Evolutionary conservation across 2,329 filamentous ascomycete species (phyloP).

Genomic region (Diaporthe destruens): DNA sequence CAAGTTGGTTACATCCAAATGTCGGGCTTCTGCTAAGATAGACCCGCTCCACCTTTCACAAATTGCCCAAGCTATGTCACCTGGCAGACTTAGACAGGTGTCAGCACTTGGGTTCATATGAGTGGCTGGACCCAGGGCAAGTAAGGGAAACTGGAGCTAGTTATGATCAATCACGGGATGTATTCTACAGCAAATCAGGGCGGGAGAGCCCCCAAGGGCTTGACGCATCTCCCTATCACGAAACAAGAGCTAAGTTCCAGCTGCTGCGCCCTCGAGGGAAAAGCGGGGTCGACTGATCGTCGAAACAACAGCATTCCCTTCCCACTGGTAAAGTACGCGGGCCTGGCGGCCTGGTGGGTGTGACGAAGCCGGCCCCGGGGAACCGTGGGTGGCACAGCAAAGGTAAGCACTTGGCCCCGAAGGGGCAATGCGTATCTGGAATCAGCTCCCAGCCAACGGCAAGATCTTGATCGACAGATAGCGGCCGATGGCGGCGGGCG

Average conservation of each 20-base stretch:
- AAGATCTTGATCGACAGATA: conserved; percentile 23
- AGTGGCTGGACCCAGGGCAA: neutral
- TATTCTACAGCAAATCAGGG: neutral
- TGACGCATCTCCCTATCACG: conserved; percentile 4
- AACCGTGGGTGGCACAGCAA: conserved; percentile 28
- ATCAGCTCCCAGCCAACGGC: conserved; percentile 29
- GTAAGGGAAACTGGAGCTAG: neutral
- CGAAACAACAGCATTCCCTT: conserved; percentile 1
- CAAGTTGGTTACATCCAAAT: no score
- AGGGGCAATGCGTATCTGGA: conserved; percentile 27
- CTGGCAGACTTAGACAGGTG: neutral
- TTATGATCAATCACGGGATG: conserved; percentile 6
- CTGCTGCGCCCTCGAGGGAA: neutral
- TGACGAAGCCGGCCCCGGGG: conserved; percentile 30
- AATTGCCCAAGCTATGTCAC: neutral
- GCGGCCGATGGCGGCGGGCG: conserved; percentile 31
- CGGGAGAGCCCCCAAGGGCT: neutral
- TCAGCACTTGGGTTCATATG: neutral
- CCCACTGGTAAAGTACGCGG: neutral
- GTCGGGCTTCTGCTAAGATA: neutral
- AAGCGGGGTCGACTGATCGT: conserved; percentile 4
- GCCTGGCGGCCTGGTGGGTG: neutral
- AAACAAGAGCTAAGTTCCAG: neutral
- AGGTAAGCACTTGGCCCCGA: conserved; percentile 37
- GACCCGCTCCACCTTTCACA: neutral